Evolutionary conservation across 2,329 filamentous ascomycete species (phyloP), one percentile per base, ranked within the genome.

Genomic region (Trichoderma guizhouense): DNA sequence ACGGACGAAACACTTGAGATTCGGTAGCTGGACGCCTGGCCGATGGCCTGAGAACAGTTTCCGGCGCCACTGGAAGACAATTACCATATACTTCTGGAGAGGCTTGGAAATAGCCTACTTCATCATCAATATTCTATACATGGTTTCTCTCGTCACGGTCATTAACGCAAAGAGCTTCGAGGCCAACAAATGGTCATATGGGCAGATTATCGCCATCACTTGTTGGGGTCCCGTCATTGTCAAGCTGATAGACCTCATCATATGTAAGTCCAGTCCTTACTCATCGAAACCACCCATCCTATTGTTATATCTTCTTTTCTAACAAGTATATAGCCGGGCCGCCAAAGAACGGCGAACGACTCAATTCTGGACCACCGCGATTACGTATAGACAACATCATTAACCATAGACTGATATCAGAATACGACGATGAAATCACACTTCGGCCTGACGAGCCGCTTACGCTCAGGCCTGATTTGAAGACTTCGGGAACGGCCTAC

Each of bases 171-270:
- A 82, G 66, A 82, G 79, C 58, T 82, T 82, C 63, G 77, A 78
- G 26, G 77, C 78, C 1, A 81, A 78, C 28, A 76, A 76, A 24
- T 82, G 81, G 81, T 79, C 77, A 0, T 82, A 82, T 26, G 81
- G 81, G 7, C 81, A 82, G 69, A 82, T 82, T 68, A 82, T 82
- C 55, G 81, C 81, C 51, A 79, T 82, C 39, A 82, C 81, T 0
- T 80, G 82, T 6, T 82, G 81, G 81, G 81, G 81, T 0, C 81
- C 81, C 9, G 80, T 82, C 72, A 81, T 82, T 69, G 80, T 82
- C 55, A 82, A 82, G 68, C 69, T 82, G n/a, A 79, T 82, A 71
- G 79, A 82, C 47, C 76, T 82, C 3, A 75, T 81, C 14, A 69
- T 82, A n/a, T 81, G 81, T 81, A 75, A 78, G 81, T 74, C 39